Base-by-base conservation (phyloP, 225 moss, liverwort and hornwort species). In the Anthoceros angustus region DNA sequence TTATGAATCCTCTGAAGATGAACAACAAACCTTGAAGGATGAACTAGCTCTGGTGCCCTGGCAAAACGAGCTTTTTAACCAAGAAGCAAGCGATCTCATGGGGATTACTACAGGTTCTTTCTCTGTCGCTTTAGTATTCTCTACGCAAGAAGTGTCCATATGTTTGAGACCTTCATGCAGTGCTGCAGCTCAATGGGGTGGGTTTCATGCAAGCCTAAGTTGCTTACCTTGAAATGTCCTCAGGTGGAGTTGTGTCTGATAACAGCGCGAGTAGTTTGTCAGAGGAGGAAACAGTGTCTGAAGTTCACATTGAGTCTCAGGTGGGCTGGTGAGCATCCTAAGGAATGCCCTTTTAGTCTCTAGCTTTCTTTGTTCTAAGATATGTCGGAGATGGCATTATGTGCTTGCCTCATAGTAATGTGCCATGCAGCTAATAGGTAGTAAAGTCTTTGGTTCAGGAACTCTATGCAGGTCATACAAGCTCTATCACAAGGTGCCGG, bases 401-500 rank as follows among this genome's bases (percentile, higher is more conserved):
- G 20, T 40, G 39, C 20, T 9, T 39, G 26, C 24, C 60, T 40
- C 12, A 43, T 3, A 67, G 38, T 61, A 23, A 42, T 40, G 10
- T 45, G n/a, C 7, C 60, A 60, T 39, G 10, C 32, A 4, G 2
- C 32, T 32, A 4, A 32, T 32, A 32, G 32, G 32, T 32, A 32
- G 32, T 32, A 32, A 32, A 4, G 32, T 41, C n/a, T 42, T 18
- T 6, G 65, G n/a, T 38, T 61, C 79, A 93, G 92, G 92, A 93
- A 76, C 85, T 80, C 2, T 93, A 89, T 74, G 85, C 85, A 48
- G 89, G 86, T 50, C 92, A 93, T 72, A 89, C 89, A 46, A 89
- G 86, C 65, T 70, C 88, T 61, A 93, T 93, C 72, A 89, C 89
- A 41, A 78, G 82, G 63, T 93, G 86, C 76, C 81, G 89, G 42